phyloP scores from a whole-genome alignment of 352 stramenopile genomes.

The Phytophthora cajani region DNA sequence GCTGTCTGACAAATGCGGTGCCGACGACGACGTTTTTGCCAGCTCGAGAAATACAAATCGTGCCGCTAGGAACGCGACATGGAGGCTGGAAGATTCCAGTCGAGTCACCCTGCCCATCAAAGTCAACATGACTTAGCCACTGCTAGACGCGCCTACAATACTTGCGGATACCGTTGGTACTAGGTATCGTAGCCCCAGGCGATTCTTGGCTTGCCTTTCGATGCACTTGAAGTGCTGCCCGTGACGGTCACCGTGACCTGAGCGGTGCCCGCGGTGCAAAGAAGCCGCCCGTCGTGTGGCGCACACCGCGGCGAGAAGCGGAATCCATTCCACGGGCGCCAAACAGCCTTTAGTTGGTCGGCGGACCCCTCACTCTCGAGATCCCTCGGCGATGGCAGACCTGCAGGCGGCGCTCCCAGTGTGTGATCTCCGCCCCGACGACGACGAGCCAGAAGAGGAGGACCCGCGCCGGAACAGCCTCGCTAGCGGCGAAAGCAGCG shows the following conservation, averaged over 20 bases:
- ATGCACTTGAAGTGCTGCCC: conserved; percentile 12
- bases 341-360: conserved; percentile 8
- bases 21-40: background rate
- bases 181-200: too few species aligned
- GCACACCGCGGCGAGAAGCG: conserved; percentile 21
- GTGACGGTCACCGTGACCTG: background rate
- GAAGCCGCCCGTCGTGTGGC: conserved; percentile 27
- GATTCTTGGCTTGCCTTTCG: background rate
- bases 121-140: background rate
- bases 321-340: conserved; percentile 20
- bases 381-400: conserved; percentile 30
- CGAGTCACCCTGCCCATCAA: background rate
- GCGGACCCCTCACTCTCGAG: conserved; percentile 7
- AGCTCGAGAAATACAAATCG: background rate
- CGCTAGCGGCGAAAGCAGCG: conserved; percentile 15
- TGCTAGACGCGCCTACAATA: background rate
- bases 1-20: background rate
- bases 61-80: background rate
- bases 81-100: background rate
- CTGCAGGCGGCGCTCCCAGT: conserved; percentile 17
- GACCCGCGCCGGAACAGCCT: conserved; percentile 21
- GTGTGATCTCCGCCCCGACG: conserved; percentile 23
- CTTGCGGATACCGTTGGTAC: too few species aligned
- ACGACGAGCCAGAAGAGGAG: conserved; percentile 46
- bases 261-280: conserved; percentile 16